Evolutionary conservation across 257 asterid genomes (phyloP), one percentile per base, ranked within the genome.

Genomic region (Agastache rugosa): DNA sequence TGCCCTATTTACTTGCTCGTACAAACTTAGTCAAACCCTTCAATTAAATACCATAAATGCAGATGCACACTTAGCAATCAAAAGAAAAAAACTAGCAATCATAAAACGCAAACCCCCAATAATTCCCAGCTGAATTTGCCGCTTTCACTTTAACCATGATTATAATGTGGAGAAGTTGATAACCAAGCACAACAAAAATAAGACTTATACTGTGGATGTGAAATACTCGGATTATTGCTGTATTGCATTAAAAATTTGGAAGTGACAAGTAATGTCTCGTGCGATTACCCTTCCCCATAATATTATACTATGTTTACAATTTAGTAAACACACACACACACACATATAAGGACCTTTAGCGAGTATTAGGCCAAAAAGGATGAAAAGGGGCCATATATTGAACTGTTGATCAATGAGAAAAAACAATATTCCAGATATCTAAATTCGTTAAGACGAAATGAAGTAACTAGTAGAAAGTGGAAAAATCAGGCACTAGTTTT

Each of bases 21-120:
- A 54, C 59, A 6, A 66, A 44, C 11, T 16, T 53, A 71, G 19
- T 31, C 63, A 64, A n/a, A 58, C 6, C 68, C n/a, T 16, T 42
- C 55, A 70, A 53, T 8, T 14, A 66, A 72, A 20, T 12, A 27
- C 22, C 59, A 69, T 23, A 61, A 50, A 48, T 25, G 65, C 19
- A 51, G 19, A 61, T 50, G 60, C 62, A 59, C 61, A 70, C 8
- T 29, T 7, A 61, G 35, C 58, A 62, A 27, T 44, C 31, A 19
- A 39, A 63, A 23, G 55, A 14, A 22, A 29, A 29, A 60, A 63
- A 11, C 41, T 6, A 60, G 35, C 58, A 62, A 27, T 42, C 34
- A 29, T 41, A 53, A 25, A 66, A 14, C n/a, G 39, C 23, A 51
- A 55, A 73, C 16, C 50, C 71, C 44, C 51, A 72, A 56, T 60